Evolutionary conservation across 2,329 filamentous ascomycete species (phyloP), one percentile per base, ranked within the genome.

Genomic region (Hymenoscyphus linearis): DNA sequence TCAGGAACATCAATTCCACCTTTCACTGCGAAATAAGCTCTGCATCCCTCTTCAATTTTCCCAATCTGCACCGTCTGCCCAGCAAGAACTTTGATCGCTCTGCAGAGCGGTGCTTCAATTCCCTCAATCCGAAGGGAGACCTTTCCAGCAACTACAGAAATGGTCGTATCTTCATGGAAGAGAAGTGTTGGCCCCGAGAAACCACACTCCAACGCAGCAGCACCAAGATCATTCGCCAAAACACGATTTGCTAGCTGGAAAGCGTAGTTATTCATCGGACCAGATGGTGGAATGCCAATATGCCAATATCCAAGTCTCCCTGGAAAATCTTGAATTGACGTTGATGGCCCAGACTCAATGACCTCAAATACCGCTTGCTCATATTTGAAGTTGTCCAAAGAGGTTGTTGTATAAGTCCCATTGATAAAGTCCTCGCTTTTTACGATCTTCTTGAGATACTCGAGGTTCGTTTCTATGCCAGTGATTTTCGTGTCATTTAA

Each of bases 171-270:
- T 2, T 76, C 77, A 3, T 82, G 70, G 65, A 87, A 87, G 0
- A 75, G 74, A 22, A 88, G 70, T 35, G 85, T 82, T 0, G 85
- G 85, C 0, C 85, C 85, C 14, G 76, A 80, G 16, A 86, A 66
- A 0, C 85, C 87, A 27, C 86, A 82, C 65, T 88, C 85, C 0
- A 88, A 71, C 0, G 77, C 78, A 69, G 85, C 85, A 3, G 73
- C 77, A 0, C 76, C 77, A 0, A 75, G 68, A 0, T 76, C 65
- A 58, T 88, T 87, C 0, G 83, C 84, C 0, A 83, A 84, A 1
- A 88, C 75, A 22, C 81, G 74, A 64, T 88, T 88, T 2, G 82
- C 84, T 31, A 85, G 60, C 59, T 64, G 57, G 1, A 64, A 67
- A 13, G 62, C 62, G 22, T 64, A 34, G 50, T 64, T 64, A 44